These are phyloP conservation scores for Aspergillus costaricaensis DNA, from an alignment of 2,329 filamentous ascomycete genomes.

Conservation along the genomic window DNA sequence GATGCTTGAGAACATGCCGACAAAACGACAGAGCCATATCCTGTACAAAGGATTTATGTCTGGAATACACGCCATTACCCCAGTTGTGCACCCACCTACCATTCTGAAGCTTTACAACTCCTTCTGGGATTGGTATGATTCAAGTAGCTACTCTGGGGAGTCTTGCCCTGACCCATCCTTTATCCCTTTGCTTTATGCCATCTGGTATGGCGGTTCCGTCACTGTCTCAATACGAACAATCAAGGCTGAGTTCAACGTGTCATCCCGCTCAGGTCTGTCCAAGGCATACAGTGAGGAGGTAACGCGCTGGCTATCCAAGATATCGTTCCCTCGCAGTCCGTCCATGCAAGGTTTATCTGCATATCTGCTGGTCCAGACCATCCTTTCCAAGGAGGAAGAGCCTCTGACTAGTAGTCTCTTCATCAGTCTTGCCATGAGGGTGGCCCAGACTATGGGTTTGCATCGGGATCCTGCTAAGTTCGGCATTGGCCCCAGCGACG, in stretches of 20 bases:
- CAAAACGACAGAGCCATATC: slow-evolving; percentile 49
- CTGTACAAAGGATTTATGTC: slow-evolving; percentile 51
- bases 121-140: slow-evolving; percentile 51
- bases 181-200: slow-evolving; percentile 48
- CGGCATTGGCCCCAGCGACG: slow-evolving; percentile 47
- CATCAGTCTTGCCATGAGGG: slow-evolving; percentile 49
- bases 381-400: slow-evolving; percentile 51
- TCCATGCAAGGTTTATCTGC: slow-evolving; percentile 50
- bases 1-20: slow-evolving; percentile 46
- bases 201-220: slow-evolving; percentile 52
- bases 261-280: slow-evolving; percentile 40
- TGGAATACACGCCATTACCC: slow-evolving; percentile 49
- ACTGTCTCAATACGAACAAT: slow-evolving; percentile 46
- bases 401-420: slow-evolving; percentile 52
- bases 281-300: slow-evolving; percentile 46
- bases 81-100: slow-evolving; percentile 47
- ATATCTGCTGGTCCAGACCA: slow-evolving; percentile 51
- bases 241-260: slow-evolving; percentile 42
- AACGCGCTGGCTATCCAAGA: slow-evolving; percentile 44
- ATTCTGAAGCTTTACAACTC: slow-evolving; percentile 44
- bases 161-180: slow-evolving; percentile 44
- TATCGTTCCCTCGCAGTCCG: slow-evolving; percentile 49
- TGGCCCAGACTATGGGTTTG: slow-evolving; percentile 52
- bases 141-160: slow-evolving; percentile 38
- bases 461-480: slow-evolving; percentile 53